Conservation (phyloP, 257 asterid genomes). For the Jaltomata sinuosa region DNA sequence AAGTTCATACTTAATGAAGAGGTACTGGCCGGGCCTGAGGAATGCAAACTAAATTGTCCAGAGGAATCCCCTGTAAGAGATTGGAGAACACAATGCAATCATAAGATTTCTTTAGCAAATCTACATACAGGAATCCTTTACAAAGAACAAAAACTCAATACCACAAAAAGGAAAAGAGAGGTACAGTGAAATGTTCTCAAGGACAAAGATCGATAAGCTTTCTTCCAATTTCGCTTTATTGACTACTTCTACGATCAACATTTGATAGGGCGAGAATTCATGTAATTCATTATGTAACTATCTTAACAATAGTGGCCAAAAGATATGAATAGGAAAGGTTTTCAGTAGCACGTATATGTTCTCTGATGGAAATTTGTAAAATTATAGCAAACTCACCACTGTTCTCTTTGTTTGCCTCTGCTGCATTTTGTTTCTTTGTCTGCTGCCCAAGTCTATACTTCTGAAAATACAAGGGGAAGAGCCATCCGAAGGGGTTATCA, state of each 20-base stretch:
- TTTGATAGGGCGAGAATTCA: not conserved
- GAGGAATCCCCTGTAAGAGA: slow-evolving; percentile 33
- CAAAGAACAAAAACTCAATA: not conserved
- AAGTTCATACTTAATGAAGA: slow-evolving; percentile 47
- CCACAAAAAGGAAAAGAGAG: not conserved
- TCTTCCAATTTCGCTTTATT: not conserved
- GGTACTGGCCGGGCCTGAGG: slow-evolving; percentile 31
- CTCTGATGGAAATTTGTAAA: not conserved
- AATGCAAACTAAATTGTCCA: slow-evolving; percentile 36
- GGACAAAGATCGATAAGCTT: not conserved
- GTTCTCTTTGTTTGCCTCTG: slow-evolving; percentile 28
- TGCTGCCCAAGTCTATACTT: slow-evolving; percentile 87
- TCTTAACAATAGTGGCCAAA: not conserved
- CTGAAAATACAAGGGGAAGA: slow-evolving; percentile 23
- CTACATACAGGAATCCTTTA: not conserved
- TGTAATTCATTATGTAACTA: not conserved
- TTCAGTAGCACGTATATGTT: not conserved
- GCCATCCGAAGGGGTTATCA: not conserved
- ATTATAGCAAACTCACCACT: slow-evolving; percentile 28
- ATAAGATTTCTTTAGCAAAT: not conserved
- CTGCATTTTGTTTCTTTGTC: slow-evolving; percentile 38
- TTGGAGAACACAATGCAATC: not conserved
- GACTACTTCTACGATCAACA: not conserved
- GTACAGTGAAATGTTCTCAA: not conserved
- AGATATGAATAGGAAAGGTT: not conserved